Evolutionary conservation across 768 basidiomycete species (phyloP).

Genomic region (Podaxis mareebaensis): DNA sequence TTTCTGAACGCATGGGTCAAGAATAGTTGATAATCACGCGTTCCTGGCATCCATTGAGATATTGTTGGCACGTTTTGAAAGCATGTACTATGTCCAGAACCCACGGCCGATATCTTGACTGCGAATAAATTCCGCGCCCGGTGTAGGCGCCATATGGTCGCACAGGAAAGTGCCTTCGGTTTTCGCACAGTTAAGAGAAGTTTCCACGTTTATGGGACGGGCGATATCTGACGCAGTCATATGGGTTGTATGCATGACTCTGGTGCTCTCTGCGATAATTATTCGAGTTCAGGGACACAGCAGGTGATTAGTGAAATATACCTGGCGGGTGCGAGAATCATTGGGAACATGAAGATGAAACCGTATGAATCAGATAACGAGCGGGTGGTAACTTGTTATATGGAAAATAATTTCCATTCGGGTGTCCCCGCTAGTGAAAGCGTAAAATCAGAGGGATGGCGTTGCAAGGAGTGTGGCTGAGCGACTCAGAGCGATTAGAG

Average conservation of each 20-base stretch:
- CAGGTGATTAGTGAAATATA: background rate
- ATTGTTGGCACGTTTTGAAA: background rate
- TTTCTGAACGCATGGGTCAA: background rate
- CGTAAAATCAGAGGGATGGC: background rate
- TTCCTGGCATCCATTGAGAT: background rate
- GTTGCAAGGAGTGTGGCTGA: no score
- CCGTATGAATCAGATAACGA: background rate
- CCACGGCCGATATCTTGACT: background rate
- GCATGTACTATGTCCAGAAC: background rate
- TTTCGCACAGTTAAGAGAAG: constrained; percentile 5
- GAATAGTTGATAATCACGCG: constrained; percentile 5
- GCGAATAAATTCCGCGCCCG: constrained; percentile 5
- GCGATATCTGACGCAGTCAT: background rate
- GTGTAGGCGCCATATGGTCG: constrained; percentile 10
- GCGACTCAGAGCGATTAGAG: background rate
- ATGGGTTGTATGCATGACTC: background rate
- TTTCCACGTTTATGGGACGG: background rate
- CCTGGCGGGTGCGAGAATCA: background rate
- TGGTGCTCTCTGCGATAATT: background rate
- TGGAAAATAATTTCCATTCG: background rate
- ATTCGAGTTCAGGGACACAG: background rate
- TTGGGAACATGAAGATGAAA: background rate
- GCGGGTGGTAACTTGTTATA: no score
- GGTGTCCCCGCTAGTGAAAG: background rate
- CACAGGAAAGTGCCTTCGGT: background rate